phyloP scores from a whole-genome alignment of 768 basidiomycete genomes.

The Macrocybe gigantea region DNA sequence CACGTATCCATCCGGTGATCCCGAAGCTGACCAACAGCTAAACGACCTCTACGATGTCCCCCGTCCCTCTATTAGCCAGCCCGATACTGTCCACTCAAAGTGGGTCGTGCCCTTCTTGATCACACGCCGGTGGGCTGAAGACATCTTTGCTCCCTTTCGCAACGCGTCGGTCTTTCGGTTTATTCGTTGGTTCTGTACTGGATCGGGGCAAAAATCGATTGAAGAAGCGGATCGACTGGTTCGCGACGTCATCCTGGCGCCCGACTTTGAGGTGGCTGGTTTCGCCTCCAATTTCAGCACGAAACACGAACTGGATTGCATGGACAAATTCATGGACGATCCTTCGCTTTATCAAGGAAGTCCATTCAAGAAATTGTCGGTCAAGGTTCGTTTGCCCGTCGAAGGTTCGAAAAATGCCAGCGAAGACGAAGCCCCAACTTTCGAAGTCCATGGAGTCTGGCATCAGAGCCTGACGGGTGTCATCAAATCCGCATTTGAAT shows the following conservation, averaged over 20 bases:
- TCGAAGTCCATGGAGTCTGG: background rate
- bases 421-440: background rate
- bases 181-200: background rate
- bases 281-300: background rate
- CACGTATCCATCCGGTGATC: background rate
- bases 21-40: background rate
- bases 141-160: background rate
- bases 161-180: background rate
- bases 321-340: constrained; percentile 5
- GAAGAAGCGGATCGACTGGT: background rate
- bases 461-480: background rate
- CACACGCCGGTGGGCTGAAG: background rate
- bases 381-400: background rate
- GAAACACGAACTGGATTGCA: constrained; percentile 1
- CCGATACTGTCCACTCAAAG: too few species aligned
- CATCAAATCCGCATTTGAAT: background rate
- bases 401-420: background rate
- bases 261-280: background rate
- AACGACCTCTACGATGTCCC: background rate
- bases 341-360: background rate
- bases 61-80: background rate
- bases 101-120: too few species aligned
- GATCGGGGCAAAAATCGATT: background rate
- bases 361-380: background rate
- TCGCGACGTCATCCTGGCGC: background rate